A percentile compares a stretch with the other conserved stretches of the same genome.
These are phyloP conservation scores for Curvularia sp. DNA, from an alignment of 2,329 filamentous ascomycete genomes.

Conservation along the genomic window DNA sequence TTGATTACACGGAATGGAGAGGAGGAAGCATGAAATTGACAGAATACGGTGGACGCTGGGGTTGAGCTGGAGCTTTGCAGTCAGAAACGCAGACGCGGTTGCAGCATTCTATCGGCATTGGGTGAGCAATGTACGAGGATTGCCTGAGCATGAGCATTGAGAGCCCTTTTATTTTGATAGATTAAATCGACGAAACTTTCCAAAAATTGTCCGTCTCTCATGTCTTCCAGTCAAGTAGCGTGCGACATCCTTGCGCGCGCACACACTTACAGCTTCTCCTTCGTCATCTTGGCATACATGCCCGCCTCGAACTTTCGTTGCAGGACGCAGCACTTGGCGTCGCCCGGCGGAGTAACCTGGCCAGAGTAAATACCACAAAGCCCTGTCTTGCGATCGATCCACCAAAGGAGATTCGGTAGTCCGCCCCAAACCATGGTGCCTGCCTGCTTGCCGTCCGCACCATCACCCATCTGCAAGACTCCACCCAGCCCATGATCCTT, in stretches of 20 bases:
- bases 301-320: slow-evolving; percentile 30
- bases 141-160: no score
- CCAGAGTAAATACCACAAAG: slow-evolving; percentile 40
- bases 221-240: background rate
- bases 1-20: no score
- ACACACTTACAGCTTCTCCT: background rate
- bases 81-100: no score
- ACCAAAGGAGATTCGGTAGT: slow-evolving; percentile 45
- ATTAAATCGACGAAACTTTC: no score
- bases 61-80: no score
- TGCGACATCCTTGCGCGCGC: background rate
- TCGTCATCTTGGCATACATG: slow-evolving; percentile 5
- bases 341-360: slow-evolving; percentile 43
- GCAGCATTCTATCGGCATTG: no score
- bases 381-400: slow-evolving; percentile 42
- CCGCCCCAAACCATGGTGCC: slow-evolving; percentile 47
- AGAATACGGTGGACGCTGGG: no score
- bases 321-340: slow-evolving; percentile 26
- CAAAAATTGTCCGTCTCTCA: no score
- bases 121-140: no score
- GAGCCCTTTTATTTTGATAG: no score
- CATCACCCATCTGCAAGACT: slow-evolving; percentile 32
- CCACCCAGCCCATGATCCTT: slow-evolving; percentile 46
- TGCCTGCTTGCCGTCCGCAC: slow-evolving; percentile 30
- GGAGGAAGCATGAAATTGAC: no score